These are phyloP conservation scores for Anthracocystis panici-leucophaei DNA, from an alignment of 1,284 basidiomycete species.

Conservation along the genomic window DNA sequence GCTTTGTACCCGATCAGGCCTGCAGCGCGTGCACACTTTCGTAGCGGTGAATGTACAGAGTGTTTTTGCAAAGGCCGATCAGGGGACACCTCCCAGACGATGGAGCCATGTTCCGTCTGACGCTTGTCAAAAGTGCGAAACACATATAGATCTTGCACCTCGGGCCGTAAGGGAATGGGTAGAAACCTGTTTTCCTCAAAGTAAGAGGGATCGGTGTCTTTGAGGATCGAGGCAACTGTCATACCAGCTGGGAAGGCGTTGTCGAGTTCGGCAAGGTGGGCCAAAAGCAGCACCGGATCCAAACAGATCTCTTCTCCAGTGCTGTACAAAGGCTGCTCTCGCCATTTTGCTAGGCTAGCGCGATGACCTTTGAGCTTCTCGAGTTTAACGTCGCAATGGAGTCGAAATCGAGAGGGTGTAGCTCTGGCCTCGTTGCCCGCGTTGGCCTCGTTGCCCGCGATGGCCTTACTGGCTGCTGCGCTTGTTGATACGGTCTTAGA, in stretches of 20 bases:
- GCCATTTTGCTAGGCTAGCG: neutral
- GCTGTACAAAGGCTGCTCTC: constrained; percentile 8
- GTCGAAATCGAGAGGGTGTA: constrained; percentile 57
- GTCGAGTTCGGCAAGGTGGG: constrained; percentile 5
- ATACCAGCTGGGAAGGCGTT: neutral
- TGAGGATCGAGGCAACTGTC: neutral
- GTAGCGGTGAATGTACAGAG: neutral
- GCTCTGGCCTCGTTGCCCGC: no score
- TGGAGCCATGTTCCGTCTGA: no score
- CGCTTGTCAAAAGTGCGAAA: neutral
- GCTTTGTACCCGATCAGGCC: constrained; percentile 3
- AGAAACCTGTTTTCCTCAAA: neutral
- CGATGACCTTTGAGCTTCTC: neutral
- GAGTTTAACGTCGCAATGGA: constrained; percentile 6
- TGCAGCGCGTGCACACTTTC: constrained; percentile 6
- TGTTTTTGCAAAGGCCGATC: neutral
- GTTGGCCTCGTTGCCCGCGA: no score
- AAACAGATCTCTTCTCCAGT: neutral
- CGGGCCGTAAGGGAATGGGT: neutral
- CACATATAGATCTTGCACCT: neutral
- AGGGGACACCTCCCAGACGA: neutral
- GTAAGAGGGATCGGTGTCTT: neutral
- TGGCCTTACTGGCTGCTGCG: no score
- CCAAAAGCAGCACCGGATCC: constrained; percentile 4
- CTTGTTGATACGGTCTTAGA: no score